Conservation (phyloP, 345 rosid species). For the Triadica sebifera region DNA sequence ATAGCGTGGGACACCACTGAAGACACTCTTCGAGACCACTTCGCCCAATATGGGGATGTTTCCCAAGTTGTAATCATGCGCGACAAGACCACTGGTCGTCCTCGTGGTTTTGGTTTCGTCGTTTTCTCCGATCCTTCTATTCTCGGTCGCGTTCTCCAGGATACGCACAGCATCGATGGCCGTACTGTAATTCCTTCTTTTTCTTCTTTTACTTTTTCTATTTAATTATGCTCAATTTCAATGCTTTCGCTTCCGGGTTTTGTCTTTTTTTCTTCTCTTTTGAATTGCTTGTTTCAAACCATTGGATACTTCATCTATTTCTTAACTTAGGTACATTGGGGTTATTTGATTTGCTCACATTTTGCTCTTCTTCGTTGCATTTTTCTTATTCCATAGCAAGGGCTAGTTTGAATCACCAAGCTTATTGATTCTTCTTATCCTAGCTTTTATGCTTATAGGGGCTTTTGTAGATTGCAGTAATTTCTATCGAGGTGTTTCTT, state of each 20-base stretch:
- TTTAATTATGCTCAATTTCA: neutral
- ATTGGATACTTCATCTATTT: neutral
- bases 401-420: neutral
- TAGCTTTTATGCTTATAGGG: neutral
- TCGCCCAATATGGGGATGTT: conserved; percentile 27
- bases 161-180: conserved; percentile 32
- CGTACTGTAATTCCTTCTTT: conserved; percentile 20
- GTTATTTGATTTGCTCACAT: neutral
- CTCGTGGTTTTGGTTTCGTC: conserved; percentile 34
- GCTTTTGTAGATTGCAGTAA: neutral
- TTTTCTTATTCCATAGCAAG: neutral
- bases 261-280: neutral
- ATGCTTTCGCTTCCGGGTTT: neutral
- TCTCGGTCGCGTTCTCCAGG: conserved; percentile 27
- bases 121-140: conserved; percentile 30
- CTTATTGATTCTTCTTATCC: neutral
- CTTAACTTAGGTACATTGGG: neutral
- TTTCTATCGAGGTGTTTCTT: neutral
- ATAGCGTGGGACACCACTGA: conserved; percentile 33
- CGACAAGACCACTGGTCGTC: conserved; percentile 31
- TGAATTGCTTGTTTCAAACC: neutral
- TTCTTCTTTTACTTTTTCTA: neutral
- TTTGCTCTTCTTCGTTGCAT: neutral
- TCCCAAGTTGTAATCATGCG: conserved; percentile 30
- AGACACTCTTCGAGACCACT: conserved; percentile 25